A percentile compares a stretch with the other conserved stretches of the same genome.
These are phyloP conservation scores for Capsicum chinense DNA, from an alignment of 257 asterid genomes.

Conservation along the genomic window DNA sequence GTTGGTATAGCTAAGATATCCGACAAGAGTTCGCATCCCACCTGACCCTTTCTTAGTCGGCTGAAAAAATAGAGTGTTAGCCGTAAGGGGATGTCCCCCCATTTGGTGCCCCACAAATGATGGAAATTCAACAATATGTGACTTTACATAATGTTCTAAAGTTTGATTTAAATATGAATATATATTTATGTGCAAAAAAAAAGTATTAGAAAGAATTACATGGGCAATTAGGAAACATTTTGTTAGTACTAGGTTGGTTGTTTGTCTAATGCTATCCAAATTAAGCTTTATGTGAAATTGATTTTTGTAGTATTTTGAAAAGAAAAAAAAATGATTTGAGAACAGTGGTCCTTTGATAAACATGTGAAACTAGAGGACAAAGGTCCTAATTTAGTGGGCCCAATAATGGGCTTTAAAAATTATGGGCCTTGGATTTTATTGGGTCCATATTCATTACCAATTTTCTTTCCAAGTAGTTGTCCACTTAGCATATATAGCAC, in stretches of 20 bases:
- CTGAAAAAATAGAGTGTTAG: too few species aligned
- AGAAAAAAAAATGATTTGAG: background rate
- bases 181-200: background rate
- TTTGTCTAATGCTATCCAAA: background rate
- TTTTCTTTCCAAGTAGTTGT: background rate
- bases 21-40: too few species aligned
- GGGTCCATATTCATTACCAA: background rate
- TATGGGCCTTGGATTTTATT: slow-evolving; percentile 22
- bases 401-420: background rate
- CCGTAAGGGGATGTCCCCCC: too few species aligned
- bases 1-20: too few species aligned
- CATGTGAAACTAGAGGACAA: slow-evolving; percentile 37
- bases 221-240: background rate
- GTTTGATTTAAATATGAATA: background rate
- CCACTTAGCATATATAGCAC: background rate
- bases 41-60: too few species aligned
- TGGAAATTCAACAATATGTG: too few species aligned
- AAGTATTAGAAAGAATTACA: background rate
- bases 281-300: background rate
- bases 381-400: background rate
- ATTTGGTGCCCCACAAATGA: too few species aligned
- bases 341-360: background rate
- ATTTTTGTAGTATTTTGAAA: background rate
- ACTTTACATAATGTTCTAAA: too few species aligned
- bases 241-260: background rate